Percentiles rank a stretch among this genome's conserved stretches.
Conservation (phyloP, 495 filamentous ascomycete species). For the Daldinia caldariorum region DNA sequence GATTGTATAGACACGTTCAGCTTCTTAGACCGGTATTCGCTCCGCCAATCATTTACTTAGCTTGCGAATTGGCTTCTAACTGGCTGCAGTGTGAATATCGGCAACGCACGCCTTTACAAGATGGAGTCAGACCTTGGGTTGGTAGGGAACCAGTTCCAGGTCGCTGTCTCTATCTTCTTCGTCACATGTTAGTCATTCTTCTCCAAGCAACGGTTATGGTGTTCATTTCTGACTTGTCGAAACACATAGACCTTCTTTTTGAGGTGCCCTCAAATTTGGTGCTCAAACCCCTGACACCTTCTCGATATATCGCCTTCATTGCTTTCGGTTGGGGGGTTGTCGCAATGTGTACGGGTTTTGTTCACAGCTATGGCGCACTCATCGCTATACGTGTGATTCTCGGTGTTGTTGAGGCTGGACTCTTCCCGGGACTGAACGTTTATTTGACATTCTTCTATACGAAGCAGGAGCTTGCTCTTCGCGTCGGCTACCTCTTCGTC, state of each 20-base stretch:
- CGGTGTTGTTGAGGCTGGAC: constrained; percentile 70
- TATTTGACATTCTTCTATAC: constrained; percentile 81
- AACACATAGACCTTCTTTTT: constrained; percentile 57
- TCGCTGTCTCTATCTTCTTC: constrained; percentile 76
- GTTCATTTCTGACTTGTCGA: neutral
- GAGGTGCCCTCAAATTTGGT: constrained; percentile 73
- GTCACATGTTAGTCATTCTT: constrained; percentile 66
- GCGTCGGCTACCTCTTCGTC: constrained; percentile 80
- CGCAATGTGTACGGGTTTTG: constrained; percentile 73
- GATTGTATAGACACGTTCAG: constrained; percentile 49
- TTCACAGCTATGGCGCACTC: constrained; percentile 62
- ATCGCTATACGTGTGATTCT: constrained; percentile 68
- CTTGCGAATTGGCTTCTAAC: neutral
- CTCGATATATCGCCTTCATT: constrained; percentile 73
- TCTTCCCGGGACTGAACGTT: constrained; percentile 76
- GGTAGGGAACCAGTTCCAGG: constrained; percentile 71
- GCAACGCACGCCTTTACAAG: constrained; percentile 75
- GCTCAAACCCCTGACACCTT: constrained; percentile 70
- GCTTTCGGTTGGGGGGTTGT: constrained; percentile 74
- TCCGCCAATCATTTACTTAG: neutral
- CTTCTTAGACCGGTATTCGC: constrained; percentile 52
- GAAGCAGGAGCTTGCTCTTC: constrained; percentile 75
- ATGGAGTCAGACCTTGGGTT: constrained; percentile 74
- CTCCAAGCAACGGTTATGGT: neutral
- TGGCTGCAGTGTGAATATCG: constrained; percentile 71